Conservation (phyloP, 2,329 filamentous ascomycete genomes). For the Nemania abortiva region DNA sequence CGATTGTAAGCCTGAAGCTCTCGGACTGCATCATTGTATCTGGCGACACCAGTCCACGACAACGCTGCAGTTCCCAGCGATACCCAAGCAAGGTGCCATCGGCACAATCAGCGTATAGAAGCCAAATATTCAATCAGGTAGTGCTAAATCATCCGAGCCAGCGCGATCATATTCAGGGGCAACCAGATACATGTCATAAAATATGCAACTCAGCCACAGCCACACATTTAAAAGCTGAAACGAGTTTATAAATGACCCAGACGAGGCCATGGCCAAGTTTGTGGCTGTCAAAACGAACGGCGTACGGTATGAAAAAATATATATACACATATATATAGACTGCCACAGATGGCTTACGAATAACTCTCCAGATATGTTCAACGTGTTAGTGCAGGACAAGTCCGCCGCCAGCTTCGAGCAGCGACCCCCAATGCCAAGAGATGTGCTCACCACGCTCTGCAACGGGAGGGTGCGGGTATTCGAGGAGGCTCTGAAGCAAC, state of each 20-base stretch:
- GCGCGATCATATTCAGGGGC: too few relatives aligned
- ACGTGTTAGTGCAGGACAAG: conserved; percentile 47
- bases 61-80: too few relatives aligned
- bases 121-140: too few relatives aligned
- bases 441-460: conserved; percentile 31
- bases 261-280: background rate
- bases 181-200: too few relatives aligned
- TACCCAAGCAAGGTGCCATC: too few relatives aligned
- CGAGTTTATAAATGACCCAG: background rate
- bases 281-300: background rate
- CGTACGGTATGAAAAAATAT: background rate
- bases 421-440: conserved; percentile 21
- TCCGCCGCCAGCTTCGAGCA: conserved; percentile 37
- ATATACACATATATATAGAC: conserved; percentile 7
- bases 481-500: background rate
- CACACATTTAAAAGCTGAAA: too few relatives aligned
- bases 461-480: conserved; percentile 1
- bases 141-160: too few relatives aligned
- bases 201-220: too few relatives aligned
- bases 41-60: too few relatives aligned
- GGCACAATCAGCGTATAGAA: too few relatives aligned
- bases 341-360: conserved; percentile 47
- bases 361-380: conserved; percentile 45
- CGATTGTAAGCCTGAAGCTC: background rate
- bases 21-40: background rate